These are phyloP conservation scores for Penicillium sp. DNA, from an alignment of 2,329 filamentous ascomycete genomes.

Conservation along the genomic window DNA sequence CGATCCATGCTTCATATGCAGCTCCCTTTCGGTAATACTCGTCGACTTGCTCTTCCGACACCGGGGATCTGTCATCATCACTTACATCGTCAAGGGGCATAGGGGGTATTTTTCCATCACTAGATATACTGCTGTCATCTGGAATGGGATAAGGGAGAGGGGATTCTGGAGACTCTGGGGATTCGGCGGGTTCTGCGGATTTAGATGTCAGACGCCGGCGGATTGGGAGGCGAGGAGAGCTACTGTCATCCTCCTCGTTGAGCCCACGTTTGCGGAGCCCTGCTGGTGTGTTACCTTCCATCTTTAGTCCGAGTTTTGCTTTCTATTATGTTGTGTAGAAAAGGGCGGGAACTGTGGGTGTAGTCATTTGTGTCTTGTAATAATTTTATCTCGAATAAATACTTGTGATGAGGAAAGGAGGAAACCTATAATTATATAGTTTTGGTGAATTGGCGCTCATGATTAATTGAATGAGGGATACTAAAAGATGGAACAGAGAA, in stretches of 20 bases:
- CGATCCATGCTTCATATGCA: background rate
- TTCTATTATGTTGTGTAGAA: background rate
- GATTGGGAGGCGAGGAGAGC: background rate
- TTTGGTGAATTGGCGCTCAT: background rate
- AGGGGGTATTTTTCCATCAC: background rate
- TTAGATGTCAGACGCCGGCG: background rate
- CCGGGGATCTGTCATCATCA: background rate
- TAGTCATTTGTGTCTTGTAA: background rate
- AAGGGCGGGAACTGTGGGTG: background rate
- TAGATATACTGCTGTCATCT: background rate
- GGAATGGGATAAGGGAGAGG: background rate
- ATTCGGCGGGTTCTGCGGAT: background rate
- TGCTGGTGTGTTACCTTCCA: background rate
- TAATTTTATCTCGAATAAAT: background rate
- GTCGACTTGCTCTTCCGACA: background rate
- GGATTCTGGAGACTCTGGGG: background rate
- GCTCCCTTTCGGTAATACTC: background rate
- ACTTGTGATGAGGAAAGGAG: background rate
- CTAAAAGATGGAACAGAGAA: background rate
- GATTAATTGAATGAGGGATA: too few species aligned
- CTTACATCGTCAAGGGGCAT: fast-evolving
- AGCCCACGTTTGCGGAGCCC: background rate
- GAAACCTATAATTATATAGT: background rate
- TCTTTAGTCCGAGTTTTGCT: background rate
- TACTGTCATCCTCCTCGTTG: background rate